Conservation (phyloP, 306 rosid species). For the Citrullus colocynthis region DNA sequence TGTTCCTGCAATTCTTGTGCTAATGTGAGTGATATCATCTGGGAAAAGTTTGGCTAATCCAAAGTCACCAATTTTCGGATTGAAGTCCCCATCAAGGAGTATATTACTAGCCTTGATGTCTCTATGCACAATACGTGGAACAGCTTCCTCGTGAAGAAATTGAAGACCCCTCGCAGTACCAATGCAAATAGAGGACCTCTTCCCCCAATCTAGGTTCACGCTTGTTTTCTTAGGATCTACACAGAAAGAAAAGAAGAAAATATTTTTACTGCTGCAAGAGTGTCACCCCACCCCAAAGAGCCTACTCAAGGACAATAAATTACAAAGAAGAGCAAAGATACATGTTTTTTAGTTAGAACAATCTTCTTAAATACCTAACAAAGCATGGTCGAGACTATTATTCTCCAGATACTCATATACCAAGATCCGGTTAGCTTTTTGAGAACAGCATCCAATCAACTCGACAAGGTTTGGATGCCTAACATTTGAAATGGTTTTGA, state of each 20-base stretch:
- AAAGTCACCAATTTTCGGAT: conserved; percentile 91
- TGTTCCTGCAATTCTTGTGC: conserved; percentile 97
- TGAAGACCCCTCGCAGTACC: conserved; percentile 73
- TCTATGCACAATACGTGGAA: conserved; percentile 81
- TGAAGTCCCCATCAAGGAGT: conserved; percentile 58
- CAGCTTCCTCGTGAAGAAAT: conserved; percentile 85
- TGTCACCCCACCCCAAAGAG: not conserved
- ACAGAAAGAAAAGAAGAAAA: conserved; percentile 4
- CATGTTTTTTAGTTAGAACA: not conserved
- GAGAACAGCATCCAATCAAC: conserved; percentile 71
- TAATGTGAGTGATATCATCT: conserved; percentile 81
- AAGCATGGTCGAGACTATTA: conserved; percentile 57
- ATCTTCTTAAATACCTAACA: conserved; percentile 43
- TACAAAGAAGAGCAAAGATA: not conserved
- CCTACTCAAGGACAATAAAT: not conserved
- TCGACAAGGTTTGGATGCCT: conserved; percentile 82
- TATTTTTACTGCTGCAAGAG: not conserved
- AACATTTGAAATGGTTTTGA: conserved; percentile 60
- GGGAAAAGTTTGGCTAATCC: conserved; percentile 97
- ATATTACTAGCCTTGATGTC: conserved; percentile 94
- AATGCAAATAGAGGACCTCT: conserved; percentile 64
- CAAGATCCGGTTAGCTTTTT: conserved; percentile 56
- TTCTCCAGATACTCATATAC: conserved; percentile 79
- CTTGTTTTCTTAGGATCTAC: conserved; percentile 35
- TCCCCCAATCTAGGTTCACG: conserved; percentile 55